Percentiles rank a stretch among this genome's conserved stretches.
Evolutionary conservation across 2,329 filamentous ascomycete species (phyloP).

Genomic region (Cercospora canescens): DNA sequence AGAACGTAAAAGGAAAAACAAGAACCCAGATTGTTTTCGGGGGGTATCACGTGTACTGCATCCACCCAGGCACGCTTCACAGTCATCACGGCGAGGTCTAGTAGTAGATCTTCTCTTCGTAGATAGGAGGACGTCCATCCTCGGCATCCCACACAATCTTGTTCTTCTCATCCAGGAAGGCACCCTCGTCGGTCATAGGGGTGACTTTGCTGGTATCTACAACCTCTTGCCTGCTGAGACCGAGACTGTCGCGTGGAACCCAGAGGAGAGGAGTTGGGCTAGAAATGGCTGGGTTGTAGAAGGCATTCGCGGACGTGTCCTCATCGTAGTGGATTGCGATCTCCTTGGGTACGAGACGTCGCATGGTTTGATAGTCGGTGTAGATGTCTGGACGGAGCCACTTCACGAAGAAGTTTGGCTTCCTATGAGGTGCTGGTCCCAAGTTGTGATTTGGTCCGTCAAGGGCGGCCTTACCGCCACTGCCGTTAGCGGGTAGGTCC

Average conservation of each 20-base stretch:
- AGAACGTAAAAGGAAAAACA: not conserved
- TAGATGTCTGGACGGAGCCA: constrained; percentile 80
- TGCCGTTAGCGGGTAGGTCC: constrained; percentile 29
- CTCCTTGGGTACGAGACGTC: constrained; percentile 65
- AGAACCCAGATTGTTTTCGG: not conserved
- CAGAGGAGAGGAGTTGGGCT: constrained; percentile 70
- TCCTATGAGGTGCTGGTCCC: constrained; percentile 44
- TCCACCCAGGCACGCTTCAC: not conserved
- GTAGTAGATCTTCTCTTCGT: constrained; percentile 57
- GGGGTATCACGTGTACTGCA: constrained; percentile 15
- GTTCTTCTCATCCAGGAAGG: constrained; percentile 69
- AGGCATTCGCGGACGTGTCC: constrained; percentile 66
- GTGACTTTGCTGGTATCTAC: constrained; percentile 69
- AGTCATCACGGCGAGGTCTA: constrained; percentile 30
- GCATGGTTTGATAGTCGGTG: constrained; percentile 69
- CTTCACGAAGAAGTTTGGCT: constrained; percentile 60
- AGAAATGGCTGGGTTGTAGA: constrained; percentile 70
- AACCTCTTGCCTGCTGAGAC: constrained; percentile 76
- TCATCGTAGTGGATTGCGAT: constrained; percentile 61
- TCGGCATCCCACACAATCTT: constrained; percentile 61
- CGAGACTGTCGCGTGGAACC: constrained; percentile 75
- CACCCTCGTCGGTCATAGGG: constrained; percentile 78
- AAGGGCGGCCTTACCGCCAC: constrained; percentile 1
- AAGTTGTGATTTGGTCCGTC: constrained; percentile 27
- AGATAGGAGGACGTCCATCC: constrained; percentile 59